Percentiles rank a stretch among this genome's conserved stretches.
These are phyloP conservation scores for Wakefieldia striispora DNA, from an alignment of 768 basidiomycete species.

Conservation along the genomic window DNA sequence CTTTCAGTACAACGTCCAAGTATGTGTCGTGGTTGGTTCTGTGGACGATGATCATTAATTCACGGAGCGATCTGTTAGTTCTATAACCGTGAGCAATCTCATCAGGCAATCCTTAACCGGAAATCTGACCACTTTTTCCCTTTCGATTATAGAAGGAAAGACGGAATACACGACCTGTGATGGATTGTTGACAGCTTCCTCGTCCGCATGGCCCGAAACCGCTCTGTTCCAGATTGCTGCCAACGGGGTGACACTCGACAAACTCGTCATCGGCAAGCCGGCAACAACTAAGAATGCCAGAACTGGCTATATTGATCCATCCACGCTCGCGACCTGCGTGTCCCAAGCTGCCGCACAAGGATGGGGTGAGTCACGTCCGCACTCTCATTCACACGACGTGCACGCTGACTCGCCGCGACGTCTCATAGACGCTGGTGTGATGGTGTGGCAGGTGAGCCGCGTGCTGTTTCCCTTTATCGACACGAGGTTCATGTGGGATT, in stretches of 20 bases:
- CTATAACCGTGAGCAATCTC: conserved; percentile 26
- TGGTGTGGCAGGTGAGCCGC: conserved; percentile 41
- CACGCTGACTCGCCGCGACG: background rate
- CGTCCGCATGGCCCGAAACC: conserved; percentile 58
- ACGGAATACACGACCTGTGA: conserved; percentile 63
- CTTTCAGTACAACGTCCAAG: conserved; percentile 38
- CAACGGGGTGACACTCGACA: conserved; percentile 43
- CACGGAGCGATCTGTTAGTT: conserved; percentile 12
- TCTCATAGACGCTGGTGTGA: conserved; percentile 36
- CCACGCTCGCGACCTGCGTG: conserved; percentile 58
- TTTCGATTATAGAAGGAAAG: conserved; percentile 48
- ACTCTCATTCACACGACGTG: background rate
- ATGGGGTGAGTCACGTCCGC: conserved; percentile 52
- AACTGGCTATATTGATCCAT: conserved; percentile 57
- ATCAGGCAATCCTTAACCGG: background rate
- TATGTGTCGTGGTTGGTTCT: conserved; percentile 9
- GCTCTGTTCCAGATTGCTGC: conserved; percentile 55
- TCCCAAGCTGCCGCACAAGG: conserved; percentile 56
- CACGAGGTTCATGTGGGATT: background rate
- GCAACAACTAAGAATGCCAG: conserved; percentile 39
- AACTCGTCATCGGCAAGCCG: conserved; percentile 59
- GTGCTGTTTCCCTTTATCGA: background rate
- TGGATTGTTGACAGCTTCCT: conserved; percentile 57
- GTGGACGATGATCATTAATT: conserved; percentile 2
- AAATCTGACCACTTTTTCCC: background rate